Evolutionary conservation across 129 eudicot genomes (phyloP), one percentile per base, ranked within the genome.

Genomic region (Tagetes patula): DNA sequence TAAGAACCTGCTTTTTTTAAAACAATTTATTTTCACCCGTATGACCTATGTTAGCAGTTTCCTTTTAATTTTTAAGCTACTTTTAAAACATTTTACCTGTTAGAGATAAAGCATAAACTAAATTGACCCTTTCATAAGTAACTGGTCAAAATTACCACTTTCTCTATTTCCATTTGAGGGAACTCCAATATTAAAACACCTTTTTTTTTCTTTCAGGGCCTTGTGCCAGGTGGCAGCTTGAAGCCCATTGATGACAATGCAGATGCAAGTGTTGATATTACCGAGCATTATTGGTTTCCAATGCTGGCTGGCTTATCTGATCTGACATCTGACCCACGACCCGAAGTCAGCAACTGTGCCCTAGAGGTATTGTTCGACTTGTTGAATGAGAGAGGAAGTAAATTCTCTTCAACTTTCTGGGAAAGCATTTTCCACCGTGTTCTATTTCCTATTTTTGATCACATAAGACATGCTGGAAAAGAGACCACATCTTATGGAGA

Each of bases 261-360:
- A n/a, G 96, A 90, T 82, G 85, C 79, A 78, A 83, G 80, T 67
- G 82, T 43, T 43, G 99, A 94, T 63, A 88, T 94, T 78, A 88
- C 97, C 1, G 99, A 94, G 87, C 96, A 90, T 74, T 94, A 90
- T 81, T 94, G 99, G 99, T 94, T 94, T 80, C 99, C 99, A 3
- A 94, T 94, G 99, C 78, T 94, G 74, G 97, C 99, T 78, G 99
- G 99, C 69, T 84, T 94, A 69, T 94, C 99, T 75, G 97, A 90
- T 67, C 82, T 94, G 82, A 94, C 99, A 63, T 94, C 99, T 60
- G 96, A 94, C 77, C 84, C 97, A 55, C 84, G 99, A 54, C 71
- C 87, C 0, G 99, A 90, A 80, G 99, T 94, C 74, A 85, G 99
- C 79, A 88, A 85, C 80, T 94, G 99, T 81, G 97, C 99, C 55